Percentiles rank a stretch among this genome's conserved stretches.
These are phyloP conservation scores for Platanthera zijinensis DNA, from an alignment of 106 monocot genomes.

Conservation along the genomic window DNA sequence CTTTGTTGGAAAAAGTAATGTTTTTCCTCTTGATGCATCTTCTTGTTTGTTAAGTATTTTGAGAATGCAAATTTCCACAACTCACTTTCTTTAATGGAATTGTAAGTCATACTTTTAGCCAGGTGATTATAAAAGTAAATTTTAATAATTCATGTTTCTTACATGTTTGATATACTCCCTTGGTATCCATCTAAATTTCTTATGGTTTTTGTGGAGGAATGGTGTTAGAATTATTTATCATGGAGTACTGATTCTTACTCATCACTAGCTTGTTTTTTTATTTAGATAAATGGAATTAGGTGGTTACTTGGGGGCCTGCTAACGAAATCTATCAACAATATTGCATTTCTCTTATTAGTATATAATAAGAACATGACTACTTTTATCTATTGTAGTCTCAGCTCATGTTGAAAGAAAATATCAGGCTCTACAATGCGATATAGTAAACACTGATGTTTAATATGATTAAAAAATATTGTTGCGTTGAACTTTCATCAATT, in stretches of 20 bases:
- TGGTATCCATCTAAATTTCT: background rate
- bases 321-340: background rate
- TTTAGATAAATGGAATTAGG: background rate
- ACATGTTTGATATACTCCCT: background rate
- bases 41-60: too few species aligned
- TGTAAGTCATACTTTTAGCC: too few species aligned
- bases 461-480: too few species aligned
- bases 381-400: background rate
- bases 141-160: background rate
- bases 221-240: background rate
- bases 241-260: background rate
- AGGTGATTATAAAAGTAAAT: background rate
- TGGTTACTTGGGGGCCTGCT: background rate
- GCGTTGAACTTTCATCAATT: too few species aligned
- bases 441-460: background rate
- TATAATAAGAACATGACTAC: background rate
- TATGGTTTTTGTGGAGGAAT: background rate
- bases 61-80: too few species aligned
- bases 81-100: too few species aligned
- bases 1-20: too few species aligned
- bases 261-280: background rate
- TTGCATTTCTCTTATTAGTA: background rate
- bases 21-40: too few species aligned
- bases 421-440: background rate
- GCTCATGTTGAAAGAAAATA: background rate